A percentile compares a stretch with the other conserved stretches of the same genome.
These are phyloP conservation scores for Cudoniella acicularis DNA, from an alignment of 495 filamentous ascomycete genomes.

Conservation along the genomic window DNA sequence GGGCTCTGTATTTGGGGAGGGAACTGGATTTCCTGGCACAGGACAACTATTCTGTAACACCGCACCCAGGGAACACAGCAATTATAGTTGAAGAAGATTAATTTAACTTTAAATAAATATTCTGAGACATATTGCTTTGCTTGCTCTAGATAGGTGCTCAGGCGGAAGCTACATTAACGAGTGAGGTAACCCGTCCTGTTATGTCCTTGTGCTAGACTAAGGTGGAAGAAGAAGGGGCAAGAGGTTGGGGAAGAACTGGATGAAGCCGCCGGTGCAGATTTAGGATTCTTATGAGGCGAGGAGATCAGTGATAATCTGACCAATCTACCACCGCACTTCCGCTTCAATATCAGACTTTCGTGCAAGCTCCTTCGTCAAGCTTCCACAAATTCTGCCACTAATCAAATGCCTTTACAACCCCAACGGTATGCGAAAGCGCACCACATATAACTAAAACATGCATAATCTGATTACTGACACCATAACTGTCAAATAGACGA, in stretches of 20 bases:
- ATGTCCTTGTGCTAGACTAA: neutral
- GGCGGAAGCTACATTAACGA: neutral
- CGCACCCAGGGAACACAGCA: neutral
- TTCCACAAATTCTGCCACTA: conserved; percentile 7
- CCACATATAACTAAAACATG: conserved; percentile 65
- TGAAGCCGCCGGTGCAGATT: neutral
- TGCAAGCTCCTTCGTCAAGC: conserved; percentile 1
- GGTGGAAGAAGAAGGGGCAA: neutral
- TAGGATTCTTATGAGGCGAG: neutral
- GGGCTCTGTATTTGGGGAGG: conserved; percentile 3
- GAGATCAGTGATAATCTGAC: neutral
- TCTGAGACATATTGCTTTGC: neutral
- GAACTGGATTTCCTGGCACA: neutral
- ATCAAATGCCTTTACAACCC: conserved; percentile 4
- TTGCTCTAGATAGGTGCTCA: neutral
- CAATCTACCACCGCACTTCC: neutral
- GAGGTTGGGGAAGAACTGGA: neutral
- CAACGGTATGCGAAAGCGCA: conserved; percentile 1
- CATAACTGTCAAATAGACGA: conserved; percentile 65
- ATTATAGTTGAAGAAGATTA: neutral
- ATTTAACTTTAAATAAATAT: neutral
- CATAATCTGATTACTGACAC: conserved; percentile 72
- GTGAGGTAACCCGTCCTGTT: neutral
- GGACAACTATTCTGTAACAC: neutral
- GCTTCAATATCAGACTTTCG: conserved; percentile 1